Percentiles rank a stretch among this genome's conserved stretches.
phyloP scores from a whole-genome alignment of 176 grass and related monocot species.

The Carex kokanica region DNA sequence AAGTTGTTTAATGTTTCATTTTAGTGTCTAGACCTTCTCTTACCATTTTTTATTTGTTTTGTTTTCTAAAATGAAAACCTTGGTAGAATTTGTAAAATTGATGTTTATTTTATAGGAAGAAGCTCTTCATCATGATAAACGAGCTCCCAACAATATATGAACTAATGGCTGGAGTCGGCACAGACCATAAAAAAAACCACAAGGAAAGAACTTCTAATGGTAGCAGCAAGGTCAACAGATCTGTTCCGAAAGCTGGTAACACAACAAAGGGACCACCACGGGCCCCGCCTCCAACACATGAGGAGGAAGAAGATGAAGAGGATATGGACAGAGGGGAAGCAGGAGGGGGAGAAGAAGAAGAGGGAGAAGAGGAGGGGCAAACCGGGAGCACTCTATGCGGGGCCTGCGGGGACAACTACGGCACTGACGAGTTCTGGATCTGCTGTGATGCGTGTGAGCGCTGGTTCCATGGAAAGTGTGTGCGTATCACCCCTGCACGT shows the following conservation, averaged over 20 bases:
- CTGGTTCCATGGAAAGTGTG: constrained; percentile 92
- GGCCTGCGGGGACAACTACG: constrained; percentile 57
- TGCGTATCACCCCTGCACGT: constrained; percentile 70
- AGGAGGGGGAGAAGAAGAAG: constrained; percentile 17
- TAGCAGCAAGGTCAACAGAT: constrained; percentile 52
- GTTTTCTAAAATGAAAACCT: not conserved
- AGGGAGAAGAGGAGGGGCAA: constrained; percentile 45
- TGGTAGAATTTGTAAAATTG: not conserved
- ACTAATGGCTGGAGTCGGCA: constrained; percentile 55
- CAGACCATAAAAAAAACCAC: constrained; percentile 43
- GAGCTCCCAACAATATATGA: constrained; percentile 78
- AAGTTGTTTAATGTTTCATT: not conserved
- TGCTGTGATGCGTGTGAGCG: constrained; percentile 75
- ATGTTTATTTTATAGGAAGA: constrained; percentile 54
- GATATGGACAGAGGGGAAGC: not conserved
- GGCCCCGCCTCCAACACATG: not conserved
- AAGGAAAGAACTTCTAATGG: constrained; percentile 47
- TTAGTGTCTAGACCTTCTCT: not conserved
- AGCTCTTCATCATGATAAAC: constrained; percentile 76
- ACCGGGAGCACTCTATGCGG: constrained; percentile 43
- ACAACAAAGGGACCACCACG: not conserved
- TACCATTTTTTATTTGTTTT: not conserved
- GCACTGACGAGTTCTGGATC: constrained; percentile 71
- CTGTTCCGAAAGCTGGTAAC: constrained; percentile 44
- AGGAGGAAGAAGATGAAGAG: constrained; percentile 2